A percentile compares a stretch with the other conserved stretches of the same genome.
Evolutionary conservation across 2,329 filamentous ascomycete species (phyloP).

Genomic region (Alternaria atra): DNA sequence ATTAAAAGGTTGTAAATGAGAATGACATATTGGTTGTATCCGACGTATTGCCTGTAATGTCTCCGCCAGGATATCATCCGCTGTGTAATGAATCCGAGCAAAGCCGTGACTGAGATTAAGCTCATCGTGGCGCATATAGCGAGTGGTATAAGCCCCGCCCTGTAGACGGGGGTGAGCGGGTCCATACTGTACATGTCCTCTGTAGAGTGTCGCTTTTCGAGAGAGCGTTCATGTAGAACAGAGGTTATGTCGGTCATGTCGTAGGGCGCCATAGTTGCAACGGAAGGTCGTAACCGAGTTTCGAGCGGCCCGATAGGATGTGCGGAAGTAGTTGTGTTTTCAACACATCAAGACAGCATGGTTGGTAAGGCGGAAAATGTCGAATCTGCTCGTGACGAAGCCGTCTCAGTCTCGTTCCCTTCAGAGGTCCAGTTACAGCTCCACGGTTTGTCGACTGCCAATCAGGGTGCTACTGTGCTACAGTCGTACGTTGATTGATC

Average conservation of each 20-base stretch:
- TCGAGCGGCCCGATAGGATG: slow-evolving; percentile 5
- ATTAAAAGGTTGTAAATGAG: slow-evolving; percentile 64
- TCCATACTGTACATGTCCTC: slow-evolving; percentile 43
- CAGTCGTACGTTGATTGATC: neutral
- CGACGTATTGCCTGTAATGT: slow-evolving; percentile 59
- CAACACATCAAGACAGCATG: slow-evolving; percentile 29
- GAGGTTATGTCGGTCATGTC: slow-evolving; percentile 18
- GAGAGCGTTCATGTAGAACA: slow-evolving; percentile 13
- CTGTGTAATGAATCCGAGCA: slow-evolving; percentile 61
- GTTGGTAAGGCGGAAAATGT: slow-evolving; percentile 14
- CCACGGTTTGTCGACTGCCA: slow-evolving; percentile 1
- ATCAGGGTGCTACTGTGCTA: neutral
- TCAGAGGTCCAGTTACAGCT: slow-evolving; percentile 3
- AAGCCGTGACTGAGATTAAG: slow-evolving; percentile 53
- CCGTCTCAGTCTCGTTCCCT: slow-evolving; percentile 10
- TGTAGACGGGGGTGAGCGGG: slow-evolving; percentile 39
- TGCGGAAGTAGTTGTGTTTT: slow-evolving; percentile 12
- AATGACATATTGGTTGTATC: slow-evolving; percentile 64
- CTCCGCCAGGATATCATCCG: slow-evolving; percentile 61
- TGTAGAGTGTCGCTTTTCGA: slow-evolving; percentile 33
- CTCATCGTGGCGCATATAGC: slow-evolving; percentile 59
- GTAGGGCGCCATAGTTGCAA: slow-evolving; percentile 18
- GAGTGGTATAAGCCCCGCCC: slow-evolving; percentile 58
- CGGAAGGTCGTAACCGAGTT: neutral
- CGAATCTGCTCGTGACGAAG: slow-evolving; percentile 6